Evolutionary conservation across 495 filamentous ascomycete species (phyloP), one percentile per base, ranked within the genome.

Genomic region (Penicillium waksmanii): DNA sequence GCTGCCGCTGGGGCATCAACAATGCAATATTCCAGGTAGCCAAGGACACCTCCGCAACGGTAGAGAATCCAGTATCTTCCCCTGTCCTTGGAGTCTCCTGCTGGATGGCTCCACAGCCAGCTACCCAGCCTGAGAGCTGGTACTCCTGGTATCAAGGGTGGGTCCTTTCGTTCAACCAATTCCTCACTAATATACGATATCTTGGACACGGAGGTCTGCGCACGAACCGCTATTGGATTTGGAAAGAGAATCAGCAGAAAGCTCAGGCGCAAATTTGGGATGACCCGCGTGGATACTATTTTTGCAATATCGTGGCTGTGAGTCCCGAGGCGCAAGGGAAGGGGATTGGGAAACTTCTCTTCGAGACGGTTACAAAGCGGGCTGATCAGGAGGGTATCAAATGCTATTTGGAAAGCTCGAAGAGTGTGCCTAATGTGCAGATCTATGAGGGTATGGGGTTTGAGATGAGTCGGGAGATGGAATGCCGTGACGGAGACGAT

Each of bases 291-390:
- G 86, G 86, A 0, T 89, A 88, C 64, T 89, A 87, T 60, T 88
- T 89, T 57, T 82, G 85, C 58, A 89, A 88, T 66, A 88, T 88
- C 47, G 84, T 88, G 61, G 84, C 85, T 7, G 85, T 88, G n/a
- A 63, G 80, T 34, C 84, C 86, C 0, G 79, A 78, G 47, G 76
- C 76, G 51, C 86, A 88, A 71, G 80, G 82, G 2, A 80, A 68
- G 49, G 86, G 86, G 0, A 73, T 88, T 18, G 86, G 85, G 34
- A 81, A 77, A 52, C 62, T 68, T 52, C 67, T 89, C 53, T 83
- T 87, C 68, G 70, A 82, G 67, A 72, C 80, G 44, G 82, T 88
- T 19, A 81, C 82, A 5, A 69, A 83, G 56, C 60, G 56, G 56
- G 86, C 86, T 17, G 86, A 88, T 69, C 48, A 56, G 47, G 84